Evolutionary conservation across 352 stramenopile genomes (phyloP).

Genomic region (Phytophthora aleatoria): DNA sequence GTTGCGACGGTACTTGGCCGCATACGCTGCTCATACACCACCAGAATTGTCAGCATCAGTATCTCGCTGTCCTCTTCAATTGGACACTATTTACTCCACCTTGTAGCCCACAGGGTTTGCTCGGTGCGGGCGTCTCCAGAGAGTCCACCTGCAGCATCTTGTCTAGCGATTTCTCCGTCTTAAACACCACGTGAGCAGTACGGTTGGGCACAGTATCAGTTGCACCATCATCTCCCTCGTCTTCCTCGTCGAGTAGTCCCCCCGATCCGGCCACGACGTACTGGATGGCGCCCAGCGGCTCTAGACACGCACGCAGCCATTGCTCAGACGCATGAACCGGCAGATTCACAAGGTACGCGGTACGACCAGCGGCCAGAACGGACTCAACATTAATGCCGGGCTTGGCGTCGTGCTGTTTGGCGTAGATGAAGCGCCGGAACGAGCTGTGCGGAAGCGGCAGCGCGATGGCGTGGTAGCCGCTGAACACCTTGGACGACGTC

Average conservation of each 20-base stretch:
- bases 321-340: slow-evolving; percentile 46
- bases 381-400: slow-evolving; percentile 40
- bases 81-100: slow-evolving; percentile 27
- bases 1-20: slow-evolving; percentile 70
- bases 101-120: slow-evolving; percentile 36
- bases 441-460: slow-evolving; percentile 64
- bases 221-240: slow-evolving; percentile 19
- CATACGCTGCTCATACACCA: slow-evolving; percentile 37
- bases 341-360: slow-evolving; percentile 80
- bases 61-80: background rate
- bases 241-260: slow-evolving; percentile 9
- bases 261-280: slow-evolving; percentile 45
- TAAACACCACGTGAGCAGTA: slow-evolving; percentile 79
- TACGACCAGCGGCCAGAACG: slow-evolving; percentile 60
- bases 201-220: slow-evolving; percentile 35
- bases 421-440: slow-evolving; percentile 77
- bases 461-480: slow-evolving; percentile 78
- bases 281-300: slow-evolving; percentile 62
- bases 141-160: slow-evolving; percentile 52
- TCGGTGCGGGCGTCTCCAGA: slow-evolving; percentile 40
- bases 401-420: slow-evolving; percentile 59
- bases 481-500: slow-evolving; percentile 25
- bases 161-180: slow-evolving; percentile 57
- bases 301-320: slow-evolving; percentile 61
- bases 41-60: background rate